Conservation (phyloP, 768 basidiomycete species). For the Scleroderma bovista region DNA sequence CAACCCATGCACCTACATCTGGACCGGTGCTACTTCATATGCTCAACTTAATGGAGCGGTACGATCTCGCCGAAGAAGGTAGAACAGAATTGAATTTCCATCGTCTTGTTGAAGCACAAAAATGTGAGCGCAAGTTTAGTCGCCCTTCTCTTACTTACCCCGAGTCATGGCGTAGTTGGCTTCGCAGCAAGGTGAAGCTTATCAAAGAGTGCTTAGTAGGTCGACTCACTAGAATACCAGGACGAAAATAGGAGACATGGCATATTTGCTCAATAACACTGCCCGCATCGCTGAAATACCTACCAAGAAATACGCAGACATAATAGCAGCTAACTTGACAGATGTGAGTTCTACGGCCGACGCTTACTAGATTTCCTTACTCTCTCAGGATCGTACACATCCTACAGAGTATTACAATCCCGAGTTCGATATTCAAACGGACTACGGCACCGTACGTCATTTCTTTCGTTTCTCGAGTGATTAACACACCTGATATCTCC, state of each 20-base stretch:
- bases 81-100: conserved; percentile 66
- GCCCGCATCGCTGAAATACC: conserved; percentile 56
- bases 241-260: conserved; percentile 78
- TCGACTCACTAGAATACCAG: conserved; percentile 35
- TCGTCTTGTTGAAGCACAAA: conserved; percentile 77
- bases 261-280: conserved; percentile 49
- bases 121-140: conserved; percentile 48
- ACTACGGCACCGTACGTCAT: conserved; percentile 79
- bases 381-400: conserved; percentile 70
- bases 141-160: conserved; percentile 7
- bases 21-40: conserved; percentile 90
- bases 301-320: conserved; percentile 61
- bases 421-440: conserved; percentile 65
- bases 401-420: conserved; percentile 79
- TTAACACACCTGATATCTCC: too few species aligned
- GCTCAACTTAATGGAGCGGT: conserved; percentile 87
- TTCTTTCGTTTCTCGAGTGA: conserved; percentile 17
- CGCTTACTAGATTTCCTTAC: neutral
- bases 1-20: conserved; percentile 77
- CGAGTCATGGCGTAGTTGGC: conserved; percentile 38
- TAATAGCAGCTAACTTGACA: conserved; percentile 64
- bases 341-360: conserved; percentile 52
- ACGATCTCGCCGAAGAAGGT: conserved; percentile 43
- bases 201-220: neutral
- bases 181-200: conserved; percentile 54